These are phyloP conservation scores for Chalciporus chontae DNA, from an alignment of 768 basidiomycete species.

Conservation along the genomic window DNA sequence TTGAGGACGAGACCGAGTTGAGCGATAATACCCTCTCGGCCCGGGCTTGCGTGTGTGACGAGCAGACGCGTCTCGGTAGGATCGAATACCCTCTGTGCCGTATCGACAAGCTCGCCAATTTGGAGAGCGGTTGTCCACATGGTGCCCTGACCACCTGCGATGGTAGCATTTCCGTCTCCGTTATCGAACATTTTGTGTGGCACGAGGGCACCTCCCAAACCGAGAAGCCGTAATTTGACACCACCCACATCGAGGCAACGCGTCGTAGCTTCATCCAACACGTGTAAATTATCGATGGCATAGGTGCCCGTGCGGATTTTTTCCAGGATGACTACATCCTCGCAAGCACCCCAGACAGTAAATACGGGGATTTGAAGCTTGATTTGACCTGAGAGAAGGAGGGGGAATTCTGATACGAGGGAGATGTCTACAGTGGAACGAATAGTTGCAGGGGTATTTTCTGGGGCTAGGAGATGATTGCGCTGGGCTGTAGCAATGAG, in stretches of 20 bases:
- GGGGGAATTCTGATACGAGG: conserved; percentile 91
- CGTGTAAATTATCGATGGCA: conserved; percentile 82
- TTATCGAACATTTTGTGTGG: conserved; percentile 95
- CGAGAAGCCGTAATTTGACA: conserved; percentile 90
- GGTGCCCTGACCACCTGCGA: conserved; percentile 95
- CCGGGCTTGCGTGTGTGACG: conserved; percentile 88
- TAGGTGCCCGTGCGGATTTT: conserved; percentile 85
- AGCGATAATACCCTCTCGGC: conserved; percentile 87
- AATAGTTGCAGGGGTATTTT: conserved; percentile 63
- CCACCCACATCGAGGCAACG: conserved; percentile 89
- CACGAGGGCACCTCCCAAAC: conserved; percentile 92
- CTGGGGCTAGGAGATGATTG: conserved; percentile 68
- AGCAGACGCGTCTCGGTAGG: conserved; percentile 90
- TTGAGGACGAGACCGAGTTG: conserved; percentile 90
- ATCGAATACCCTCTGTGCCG: conserved; percentile 92
- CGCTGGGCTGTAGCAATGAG: conserved; percentile 84
- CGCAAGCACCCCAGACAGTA: conserved; percentile 96
- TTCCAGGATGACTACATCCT: conserved; percentile 91
- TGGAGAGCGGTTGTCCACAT: conserved; percentile 99
- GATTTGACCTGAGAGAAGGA: conserved; percentile 85
- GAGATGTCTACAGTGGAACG: conserved; percentile 72
- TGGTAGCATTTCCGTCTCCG: conserved; percentile 92
- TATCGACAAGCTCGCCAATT: conserved; percentile 97
- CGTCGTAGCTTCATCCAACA: conserved; percentile 95
- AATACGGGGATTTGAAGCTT: conserved; percentile 91